phyloP scores from a whole-genome alignment of 1,284 basidiomycete genomes.

The Paramarasmius palmivorus region DNA sequence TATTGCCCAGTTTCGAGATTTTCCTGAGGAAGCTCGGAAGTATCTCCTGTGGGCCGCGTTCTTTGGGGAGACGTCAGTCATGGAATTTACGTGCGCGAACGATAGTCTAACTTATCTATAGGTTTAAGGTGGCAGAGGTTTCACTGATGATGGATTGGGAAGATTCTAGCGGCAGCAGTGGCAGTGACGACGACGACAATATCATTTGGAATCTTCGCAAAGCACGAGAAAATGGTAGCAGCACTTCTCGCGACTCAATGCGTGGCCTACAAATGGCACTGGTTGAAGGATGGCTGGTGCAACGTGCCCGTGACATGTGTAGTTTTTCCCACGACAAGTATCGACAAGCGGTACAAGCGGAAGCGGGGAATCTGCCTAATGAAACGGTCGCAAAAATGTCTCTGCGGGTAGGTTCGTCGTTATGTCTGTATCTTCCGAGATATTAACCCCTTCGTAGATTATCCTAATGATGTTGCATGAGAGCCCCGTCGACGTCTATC shows the following conservation, averaged over 20 bases:
- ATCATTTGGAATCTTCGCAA: conserved; percentile 53
- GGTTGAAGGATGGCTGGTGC: conserved; percentile 69
- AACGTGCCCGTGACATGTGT: conserved; percentile 72
- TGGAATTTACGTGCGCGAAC: background rate
- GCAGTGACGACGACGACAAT: conserved; percentile 56
- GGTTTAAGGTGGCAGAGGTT: conserved; percentile 71
- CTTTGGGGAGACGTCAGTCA: conserved; percentile 64
- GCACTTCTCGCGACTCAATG: conserved; percentile 58
- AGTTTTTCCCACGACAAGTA: conserved; percentile 73
- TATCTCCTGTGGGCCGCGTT: conserved; percentile 71
- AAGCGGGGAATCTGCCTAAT: conserved; percentile 49
- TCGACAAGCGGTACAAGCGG: conserved; percentile 64
- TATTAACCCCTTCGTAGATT: conserved; percentile 40
- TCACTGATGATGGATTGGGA: conserved; percentile 73
- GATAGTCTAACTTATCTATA: conserved; percentile 24
- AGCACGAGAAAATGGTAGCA: conserved; percentile 39
- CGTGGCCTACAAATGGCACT: conserved; percentile 65
- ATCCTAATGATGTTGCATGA: conserved; percentile 73
- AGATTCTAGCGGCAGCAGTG: conserved; percentile 48
- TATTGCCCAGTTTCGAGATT: conserved; percentile 54
- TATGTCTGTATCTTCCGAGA: conserved; percentile 1
- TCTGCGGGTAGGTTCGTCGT: conserved; percentile 45
- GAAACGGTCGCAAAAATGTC: conserved; percentile 68
- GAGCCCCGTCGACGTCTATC: conserved; percentile 57
- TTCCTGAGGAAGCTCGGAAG: conserved; percentile 64